Evolutionary conservation across 352 stramenopile species (phyloP).

Genomic region (Phytophthora sp.): DNA sequence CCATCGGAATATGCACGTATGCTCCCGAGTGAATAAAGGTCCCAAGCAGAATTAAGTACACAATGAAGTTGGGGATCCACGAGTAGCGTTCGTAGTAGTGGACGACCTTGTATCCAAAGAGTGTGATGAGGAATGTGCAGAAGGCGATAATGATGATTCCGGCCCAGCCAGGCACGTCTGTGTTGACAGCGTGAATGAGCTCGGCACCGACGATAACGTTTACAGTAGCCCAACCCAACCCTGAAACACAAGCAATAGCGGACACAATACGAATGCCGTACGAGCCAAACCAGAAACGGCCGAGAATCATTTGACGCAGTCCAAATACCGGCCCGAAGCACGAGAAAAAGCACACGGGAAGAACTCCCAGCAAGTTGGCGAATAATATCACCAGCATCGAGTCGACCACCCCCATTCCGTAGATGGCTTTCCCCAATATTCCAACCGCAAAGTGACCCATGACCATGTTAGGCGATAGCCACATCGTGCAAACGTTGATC

Average conservation of each 20-base stretch:
- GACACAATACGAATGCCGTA: conserved; percentile 27
- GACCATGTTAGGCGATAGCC: conserved; percentile 32
- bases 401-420: conserved; percentile 23
- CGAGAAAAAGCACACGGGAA: conserved; percentile 21
- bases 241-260: conserved; percentile 28
- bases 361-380: conserved; percentile 20
- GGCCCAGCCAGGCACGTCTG: conserved; percentile 39
- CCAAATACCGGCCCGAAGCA: conserved; percentile 24
- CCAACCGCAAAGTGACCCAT: conserved; percentile 31
- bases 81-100: conserved; percentile 55
- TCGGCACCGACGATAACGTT: conserved; percentile 52
- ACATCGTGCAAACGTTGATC: conserved; percentile 30
- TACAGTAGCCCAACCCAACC: conserved; percentile 46
- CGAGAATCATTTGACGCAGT: conserved; percentile 27
- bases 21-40: conserved; percentile 42
- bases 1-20: conserved; percentile 52
- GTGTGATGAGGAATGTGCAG: conserved; percentile 47
- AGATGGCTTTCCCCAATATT: conserved; percentile 26
- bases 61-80: conserved; percentile 51
- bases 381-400: conserved; percentile 32
- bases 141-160: conserved; percentile 52
- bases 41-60: conserved; percentile 45
- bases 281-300: conserved; percentile 26
- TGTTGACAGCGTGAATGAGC: conserved; percentile 45
- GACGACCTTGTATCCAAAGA: conserved; percentile 54